Conservation (phyloP, 352 stramenopile genomes). For the Phytophthora pseudosyringae region DNA sequence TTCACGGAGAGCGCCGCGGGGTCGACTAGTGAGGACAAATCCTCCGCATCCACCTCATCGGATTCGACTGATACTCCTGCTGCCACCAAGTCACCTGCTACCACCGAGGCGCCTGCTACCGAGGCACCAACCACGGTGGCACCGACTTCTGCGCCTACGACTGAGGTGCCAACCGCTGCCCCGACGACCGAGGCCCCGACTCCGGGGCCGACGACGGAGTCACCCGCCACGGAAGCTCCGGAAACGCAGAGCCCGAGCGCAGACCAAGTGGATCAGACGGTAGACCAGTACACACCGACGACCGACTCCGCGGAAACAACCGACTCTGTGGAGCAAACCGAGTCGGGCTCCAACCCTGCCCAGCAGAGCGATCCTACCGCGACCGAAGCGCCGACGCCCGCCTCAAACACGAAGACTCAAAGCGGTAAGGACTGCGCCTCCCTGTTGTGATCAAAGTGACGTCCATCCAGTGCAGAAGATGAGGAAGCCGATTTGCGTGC, state of each 20-base stretch:
- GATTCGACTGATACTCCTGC: conserved; percentile 9
- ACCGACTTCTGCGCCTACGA: conserved; percentile 13
- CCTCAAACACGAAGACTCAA: conserved; percentile 12
- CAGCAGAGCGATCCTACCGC: conserved; percentile 14
- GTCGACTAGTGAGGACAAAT: conserved; percentile 11
- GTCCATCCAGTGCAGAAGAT: conserved; percentile 19
- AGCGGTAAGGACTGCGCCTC: conserved; percentile 26
- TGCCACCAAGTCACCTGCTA: conserved; percentile 8
- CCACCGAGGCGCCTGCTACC: conserved; percentile 11
- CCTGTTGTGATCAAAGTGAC: conserved; percentile 22
- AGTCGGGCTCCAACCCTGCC: conserved; percentile 4
- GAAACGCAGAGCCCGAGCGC: conserved; percentile 14
- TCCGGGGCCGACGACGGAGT: conserved; percentile 1
- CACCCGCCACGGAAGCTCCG: neutral
- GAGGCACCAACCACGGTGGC: conserved; percentile 13
- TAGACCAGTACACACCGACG: neutral
- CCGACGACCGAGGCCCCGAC: conserved; percentile 12
- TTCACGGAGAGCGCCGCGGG: conserved; percentile 18
- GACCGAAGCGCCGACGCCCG: conserved; percentile 21
- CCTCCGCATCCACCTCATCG: conserved; percentile 13
- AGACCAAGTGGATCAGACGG: conserved; percentile 7
- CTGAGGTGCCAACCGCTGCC: conserved; percentile 12
- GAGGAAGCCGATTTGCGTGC: conserved; percentile 29
- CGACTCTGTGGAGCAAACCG: conserved; percentile 13
- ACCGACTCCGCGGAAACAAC: neutral